Evolutionary conservation across 164 flowering plant genomes (phyloP).

Genomic region (Saururus chinensis): DNA sequence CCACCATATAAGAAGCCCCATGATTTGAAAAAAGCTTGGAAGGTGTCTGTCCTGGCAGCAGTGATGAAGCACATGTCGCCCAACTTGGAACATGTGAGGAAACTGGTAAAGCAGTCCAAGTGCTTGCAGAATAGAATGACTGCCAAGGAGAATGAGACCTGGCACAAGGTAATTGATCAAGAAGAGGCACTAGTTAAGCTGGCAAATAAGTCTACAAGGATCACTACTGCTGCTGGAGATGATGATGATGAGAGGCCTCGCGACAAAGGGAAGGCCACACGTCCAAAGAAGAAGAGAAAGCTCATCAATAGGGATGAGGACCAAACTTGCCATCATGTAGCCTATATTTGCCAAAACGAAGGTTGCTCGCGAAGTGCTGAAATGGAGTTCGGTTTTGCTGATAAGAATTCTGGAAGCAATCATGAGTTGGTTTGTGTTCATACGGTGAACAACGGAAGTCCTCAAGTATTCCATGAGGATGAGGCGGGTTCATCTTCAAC

Average conservation of each 20-base stretch:
- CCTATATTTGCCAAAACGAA: conserved; percentile 15
- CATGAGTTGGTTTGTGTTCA: conserved; percentile 15
- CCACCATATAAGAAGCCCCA: conserved; percentile 71
- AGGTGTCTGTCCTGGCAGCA: conserved; percentile 54
- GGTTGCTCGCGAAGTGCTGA: conserved; percentile 14
- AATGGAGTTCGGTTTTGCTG: conserved; percentile 11
- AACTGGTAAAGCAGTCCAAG: conserved; percentile 61
- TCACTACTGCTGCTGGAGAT: background rate
- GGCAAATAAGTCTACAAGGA: conserved; percentile 1
- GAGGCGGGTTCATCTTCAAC: background rate
- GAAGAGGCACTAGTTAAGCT: conserved; percentile 31
- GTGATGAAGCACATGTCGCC: conserved; percentile 71
- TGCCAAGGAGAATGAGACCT: conserved; percentile 55
- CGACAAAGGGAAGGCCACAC: background rate
- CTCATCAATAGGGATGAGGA: background rate
- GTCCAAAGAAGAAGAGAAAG: conserved; percentile 9
- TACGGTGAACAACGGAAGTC: background rate
- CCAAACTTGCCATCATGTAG: background rate
- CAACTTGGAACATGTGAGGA: conserved; percentile 50
- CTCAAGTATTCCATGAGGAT: background rate
- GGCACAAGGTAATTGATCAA: conserved; percentile 48
- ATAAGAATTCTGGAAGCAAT: conserved; percentile 15
- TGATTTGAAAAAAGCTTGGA: conserved; percentile 67
- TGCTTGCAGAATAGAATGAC: conserved; percentile 69
- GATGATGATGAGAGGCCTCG: background rate